Evolutionary conservation across 1,284 basidiomycete species (phyloP).

Genomic region (Phaffia rhodozyma): DNA sequence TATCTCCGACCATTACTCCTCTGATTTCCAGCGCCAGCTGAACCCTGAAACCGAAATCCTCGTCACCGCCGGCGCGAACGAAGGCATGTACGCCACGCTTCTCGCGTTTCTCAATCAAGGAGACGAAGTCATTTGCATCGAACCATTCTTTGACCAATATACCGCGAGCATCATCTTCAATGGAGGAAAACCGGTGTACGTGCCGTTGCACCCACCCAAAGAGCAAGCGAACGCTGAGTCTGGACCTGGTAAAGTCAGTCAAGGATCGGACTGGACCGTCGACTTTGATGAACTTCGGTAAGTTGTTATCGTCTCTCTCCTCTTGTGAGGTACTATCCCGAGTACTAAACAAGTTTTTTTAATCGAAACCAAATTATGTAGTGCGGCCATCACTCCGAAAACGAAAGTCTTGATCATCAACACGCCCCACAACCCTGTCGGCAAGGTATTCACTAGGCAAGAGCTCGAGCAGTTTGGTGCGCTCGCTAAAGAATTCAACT

Average conservation of each 20-base stretch:
- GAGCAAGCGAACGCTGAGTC: constrained; percentile 35
- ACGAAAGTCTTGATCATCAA: constrained; percentile 90
- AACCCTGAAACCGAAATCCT: constrained; percentile 76
- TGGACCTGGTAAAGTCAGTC: constrained; percentile 41
- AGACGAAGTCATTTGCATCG: constrained; percentile 97
- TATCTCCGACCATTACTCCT: constrained; percentile 62
- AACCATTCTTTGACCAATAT: constrained; percentile 98
- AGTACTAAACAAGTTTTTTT: neutral
- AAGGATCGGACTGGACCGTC: constrained; percentile 58
- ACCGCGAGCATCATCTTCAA: constrained; percentile 84
- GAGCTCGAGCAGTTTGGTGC: constrained; percentile 77
- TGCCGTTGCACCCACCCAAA: constrained; percentile 77
- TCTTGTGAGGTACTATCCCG: neutral
- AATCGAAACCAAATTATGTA: constrained; percentile 26
- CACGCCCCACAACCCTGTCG: constrained; percentile 91
- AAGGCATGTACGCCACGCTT: constrained; percentile 85
- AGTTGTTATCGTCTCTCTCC: constrained; percentile 19
- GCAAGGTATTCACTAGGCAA: constrained; percentile 77
- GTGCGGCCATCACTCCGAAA: constrained; percentile 66
- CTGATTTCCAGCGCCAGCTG: constrained; percentile 33
- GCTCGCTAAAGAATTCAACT: constrained; percentile 81
- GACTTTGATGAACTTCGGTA: constrained; percentile 74
- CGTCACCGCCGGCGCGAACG: constrained; percentile 90
- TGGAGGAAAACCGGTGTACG: constrained; percentile 81
- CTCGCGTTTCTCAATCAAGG: constrained; percentile 75